phyloP scores from a whole-genome alignment of 2,329 filamentous ascomycete genomes.

The Alternaria gaisen region DNA sequence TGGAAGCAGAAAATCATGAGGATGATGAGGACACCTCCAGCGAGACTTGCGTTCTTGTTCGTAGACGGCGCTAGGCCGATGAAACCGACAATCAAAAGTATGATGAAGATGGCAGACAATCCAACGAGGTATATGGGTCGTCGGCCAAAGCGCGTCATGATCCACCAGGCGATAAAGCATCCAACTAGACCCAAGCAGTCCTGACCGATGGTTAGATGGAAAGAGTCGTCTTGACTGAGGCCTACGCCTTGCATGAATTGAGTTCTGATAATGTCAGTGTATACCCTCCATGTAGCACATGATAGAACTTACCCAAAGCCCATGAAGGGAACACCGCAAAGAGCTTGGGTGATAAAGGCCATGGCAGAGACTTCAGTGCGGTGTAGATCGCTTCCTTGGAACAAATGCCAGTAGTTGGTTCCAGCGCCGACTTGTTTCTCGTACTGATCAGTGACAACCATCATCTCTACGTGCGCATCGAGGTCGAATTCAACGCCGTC shows the following conservation, averaged over 20 bases:
- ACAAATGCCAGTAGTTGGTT: conserved; percentile 80
- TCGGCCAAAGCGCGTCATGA: conserved; percentile 80
- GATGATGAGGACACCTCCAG: conserved; percentile 36
- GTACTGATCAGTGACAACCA: conserved; percentile 82
- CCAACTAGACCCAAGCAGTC: conserved; percentile 52
- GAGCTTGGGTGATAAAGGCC: conserved; percentile 55
- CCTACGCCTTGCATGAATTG: conserved; percentile 36
- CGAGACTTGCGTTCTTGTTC: conserved; percentile 56
- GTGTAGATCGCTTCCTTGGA: conserved; percentile 77
- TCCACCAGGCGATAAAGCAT: conserved; percentile 78
- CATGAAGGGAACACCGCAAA: conserved; percentile 38
- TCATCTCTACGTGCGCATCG: conserved; percentile 76
- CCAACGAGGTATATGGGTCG: conserved; percentile 78
- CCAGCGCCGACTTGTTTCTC: conserved; percentile 73
- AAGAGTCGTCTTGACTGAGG: conserved; percentile 32
- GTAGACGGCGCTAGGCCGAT: conserved; percentile 64
- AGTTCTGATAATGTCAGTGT: conserved; percentile 3
- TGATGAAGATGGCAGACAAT: conserved; percentile 27
- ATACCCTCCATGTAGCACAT: background rate
- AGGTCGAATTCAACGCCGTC: conserved; percentile 50
- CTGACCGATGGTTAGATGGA: conserved; percentile 35
- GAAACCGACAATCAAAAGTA: conserved; percentile 70
- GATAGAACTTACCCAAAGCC: conserved; percentile 23
- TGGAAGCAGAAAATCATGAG: conserved; percentile 39
- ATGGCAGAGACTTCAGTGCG: conserved; percentile 75